Conservation (phyloP, 2,329 filamentous ascomycete species). For the Diaporthe citriasiana region DNA sequence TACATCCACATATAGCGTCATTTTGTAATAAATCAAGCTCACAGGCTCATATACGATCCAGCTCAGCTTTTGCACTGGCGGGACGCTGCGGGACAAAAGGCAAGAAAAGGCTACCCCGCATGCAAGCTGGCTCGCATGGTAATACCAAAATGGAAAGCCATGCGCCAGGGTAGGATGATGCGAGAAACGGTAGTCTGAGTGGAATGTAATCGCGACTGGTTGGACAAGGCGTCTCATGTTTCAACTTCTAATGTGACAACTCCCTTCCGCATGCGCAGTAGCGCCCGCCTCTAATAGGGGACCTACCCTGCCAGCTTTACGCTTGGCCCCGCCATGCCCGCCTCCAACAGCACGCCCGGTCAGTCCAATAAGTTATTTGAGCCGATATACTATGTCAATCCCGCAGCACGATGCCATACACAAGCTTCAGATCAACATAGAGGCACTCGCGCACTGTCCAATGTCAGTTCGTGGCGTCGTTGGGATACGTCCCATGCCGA, state of each 20-base stretch:
- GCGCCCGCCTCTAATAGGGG: background rate
- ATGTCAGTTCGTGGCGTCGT: background rate
- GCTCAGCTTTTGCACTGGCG: background rate
- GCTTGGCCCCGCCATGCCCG: background rate
- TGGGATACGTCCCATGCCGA: background rate
- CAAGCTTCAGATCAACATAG: background rate
- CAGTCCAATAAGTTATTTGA: background rate
- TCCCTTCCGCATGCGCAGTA: conserved; percentile 24
- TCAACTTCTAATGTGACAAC: conserved; percentile 21
- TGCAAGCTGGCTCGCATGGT: conserved; percentile 21
- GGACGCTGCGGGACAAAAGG: background rate
- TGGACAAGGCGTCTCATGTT: conserved; percentile 34
- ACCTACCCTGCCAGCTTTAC: background rate
- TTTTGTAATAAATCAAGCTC: conserved; percentile 10
- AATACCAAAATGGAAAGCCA: conserved; percentile 31
- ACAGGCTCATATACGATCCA: background rate
- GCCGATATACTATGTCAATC: background rate
- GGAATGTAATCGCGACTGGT: conserved; percentile 14
- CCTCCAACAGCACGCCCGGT: conserved; percentile 4
- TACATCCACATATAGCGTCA: background rate
- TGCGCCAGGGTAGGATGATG: conserved; percentile 23
- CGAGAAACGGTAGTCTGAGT: background rate
- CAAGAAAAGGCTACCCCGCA: conserved; percentile 28
- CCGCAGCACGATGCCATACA: background rate
- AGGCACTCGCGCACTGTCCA: background rate